Conservation (phyloP, 352 stramenopile genomes). For the Peronospora tabacina region DNA sequence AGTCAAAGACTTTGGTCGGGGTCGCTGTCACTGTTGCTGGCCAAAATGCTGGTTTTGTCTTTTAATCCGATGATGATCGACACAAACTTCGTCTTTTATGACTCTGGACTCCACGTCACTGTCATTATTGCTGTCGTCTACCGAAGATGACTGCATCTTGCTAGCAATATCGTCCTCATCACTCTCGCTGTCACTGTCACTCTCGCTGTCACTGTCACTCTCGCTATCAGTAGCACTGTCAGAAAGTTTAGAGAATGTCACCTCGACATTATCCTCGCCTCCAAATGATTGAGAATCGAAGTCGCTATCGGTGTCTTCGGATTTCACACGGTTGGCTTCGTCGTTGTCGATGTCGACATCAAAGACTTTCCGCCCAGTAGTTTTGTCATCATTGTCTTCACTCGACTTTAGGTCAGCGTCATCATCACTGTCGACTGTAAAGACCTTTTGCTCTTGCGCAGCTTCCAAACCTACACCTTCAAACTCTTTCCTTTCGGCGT, state of each 20-base stretch:
- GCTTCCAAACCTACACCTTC: neutral
- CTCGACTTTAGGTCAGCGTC: neutral
- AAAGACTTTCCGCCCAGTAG: constrained; percentile 3
- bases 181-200: constrained; percentile 2
- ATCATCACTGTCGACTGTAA: constrained; percentile 1
- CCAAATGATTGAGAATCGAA: neutral
- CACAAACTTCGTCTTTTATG: neutral
- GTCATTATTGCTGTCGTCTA: neutral
- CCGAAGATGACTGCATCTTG: neutral
- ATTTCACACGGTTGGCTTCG: neutral
- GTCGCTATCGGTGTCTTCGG: neutral
- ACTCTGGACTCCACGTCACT: neutral
- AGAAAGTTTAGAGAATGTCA: neutral
- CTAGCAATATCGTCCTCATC: constrained; percentile 2
- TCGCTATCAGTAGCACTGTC: constrained; percentile 9
- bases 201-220: constrained; percentile 7
- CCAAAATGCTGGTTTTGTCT: no score
- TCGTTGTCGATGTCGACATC: constrained; percentile 2
- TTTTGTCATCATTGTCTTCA: neutral
- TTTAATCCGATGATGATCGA: no score
- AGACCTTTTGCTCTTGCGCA: constrained; percentile 5
- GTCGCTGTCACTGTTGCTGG: constrained; percentile 4
- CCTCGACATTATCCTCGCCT: constrained; percentile 3
- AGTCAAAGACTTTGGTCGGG: no score
- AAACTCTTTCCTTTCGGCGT: constrained; percentile 6